Conservation (phyloP, 2,329 filamentous ascomycete species). For the Mollisia scopiformis region DNA sequence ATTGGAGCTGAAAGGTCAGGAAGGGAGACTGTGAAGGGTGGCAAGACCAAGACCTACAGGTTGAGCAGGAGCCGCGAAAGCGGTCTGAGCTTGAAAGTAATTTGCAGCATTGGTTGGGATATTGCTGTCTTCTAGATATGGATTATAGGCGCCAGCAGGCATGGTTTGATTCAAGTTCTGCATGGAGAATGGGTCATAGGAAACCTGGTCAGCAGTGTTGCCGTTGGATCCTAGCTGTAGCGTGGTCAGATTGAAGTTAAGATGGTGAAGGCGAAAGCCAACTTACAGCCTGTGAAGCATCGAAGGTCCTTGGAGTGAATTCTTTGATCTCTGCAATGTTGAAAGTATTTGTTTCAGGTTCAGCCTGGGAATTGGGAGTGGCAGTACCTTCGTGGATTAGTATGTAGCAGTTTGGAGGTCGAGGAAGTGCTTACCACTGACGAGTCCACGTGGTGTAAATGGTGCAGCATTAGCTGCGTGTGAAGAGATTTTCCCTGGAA, state of each 20-base stretch:
- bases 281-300: conserved; percentile 52
- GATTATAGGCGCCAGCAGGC: conserved; percentile 62
- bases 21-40: neutral
- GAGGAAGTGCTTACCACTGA: conserved; percentile 33
- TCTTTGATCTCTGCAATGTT: conserved; percentile 61
- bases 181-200: conserved; percentile 68
- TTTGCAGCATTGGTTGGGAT: conserved; percentile 57
- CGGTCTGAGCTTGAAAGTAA: conserved; percentile 66
- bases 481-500: conserved; percentile 73
- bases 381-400: conserved; percentile 33
- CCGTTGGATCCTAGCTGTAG: conserved; percentile 49
- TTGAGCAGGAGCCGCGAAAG: conserved; percentile 55
- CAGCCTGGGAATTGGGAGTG: conserved; percentile 34
- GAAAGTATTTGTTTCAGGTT: conserved; percentile 47
- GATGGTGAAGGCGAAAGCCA: neutral
- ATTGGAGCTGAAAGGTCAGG: conserved; percentile 65
- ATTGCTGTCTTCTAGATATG: conserved; percentile 74
- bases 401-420: neutral
- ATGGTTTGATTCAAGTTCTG: conserved; percentile 55
- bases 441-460: conserved; percentile 72
- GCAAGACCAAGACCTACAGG: conserved; percentile 56
- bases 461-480: conserved; percentile 88
- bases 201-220: conserved; percentile 44
- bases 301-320: conserved; percentile 60
- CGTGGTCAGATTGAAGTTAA: conserved; percentile 23